Evolutionary conservation across 2,329 filamentous ascomycete genomes (phyloP).

Genomic region (Dryadomyces quercus-mongolicae): DNA sequence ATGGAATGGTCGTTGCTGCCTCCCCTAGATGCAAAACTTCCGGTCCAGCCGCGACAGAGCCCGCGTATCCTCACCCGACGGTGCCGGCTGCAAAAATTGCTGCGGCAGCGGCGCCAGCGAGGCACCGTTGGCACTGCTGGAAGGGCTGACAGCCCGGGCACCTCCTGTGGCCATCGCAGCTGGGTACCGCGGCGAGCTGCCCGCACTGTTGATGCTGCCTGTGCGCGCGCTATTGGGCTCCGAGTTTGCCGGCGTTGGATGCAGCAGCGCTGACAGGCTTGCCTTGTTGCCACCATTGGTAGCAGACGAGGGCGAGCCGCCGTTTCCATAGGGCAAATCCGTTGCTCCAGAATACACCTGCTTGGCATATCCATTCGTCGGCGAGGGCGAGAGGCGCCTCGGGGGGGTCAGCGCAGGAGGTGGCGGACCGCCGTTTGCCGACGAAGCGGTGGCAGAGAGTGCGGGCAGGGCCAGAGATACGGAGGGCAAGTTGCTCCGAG

Average conservation of each 20-base stretch:
- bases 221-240: conserved; percentile 26
- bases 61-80: conserved; percentile 12
- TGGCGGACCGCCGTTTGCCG: background rate
- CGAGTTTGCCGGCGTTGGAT: conserved; percentile 34
- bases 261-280: conserved; percentile 34
- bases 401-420: conserved; percentile 7
- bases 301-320: conserved; percentile 1
- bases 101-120: conserved; percentile 1
- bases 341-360: conserved; percentile 18
- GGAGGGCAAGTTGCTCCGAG: conserved; percentile 6
- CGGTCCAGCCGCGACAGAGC: conserved; percentile 14
- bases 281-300: conserved; percentile 24
- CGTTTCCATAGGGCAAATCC: conserved; percentile 13
- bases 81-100: conserved; percentile 12
- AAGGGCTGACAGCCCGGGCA: background rate
- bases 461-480: conserved; percentile 5
- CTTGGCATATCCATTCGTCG: conserved; percentile 27
- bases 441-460: background rate
- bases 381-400: background rate
- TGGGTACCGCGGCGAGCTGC: conserved; percentile 34
- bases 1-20: background rate
- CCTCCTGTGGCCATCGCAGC: background rate
- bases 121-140: background rate
- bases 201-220: conserved; percentile 26
- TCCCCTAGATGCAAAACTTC: conserved; percentile 16